Conservation (phyloP, 805 yeast species). For the Barnettozyma salicaria region DNA sequence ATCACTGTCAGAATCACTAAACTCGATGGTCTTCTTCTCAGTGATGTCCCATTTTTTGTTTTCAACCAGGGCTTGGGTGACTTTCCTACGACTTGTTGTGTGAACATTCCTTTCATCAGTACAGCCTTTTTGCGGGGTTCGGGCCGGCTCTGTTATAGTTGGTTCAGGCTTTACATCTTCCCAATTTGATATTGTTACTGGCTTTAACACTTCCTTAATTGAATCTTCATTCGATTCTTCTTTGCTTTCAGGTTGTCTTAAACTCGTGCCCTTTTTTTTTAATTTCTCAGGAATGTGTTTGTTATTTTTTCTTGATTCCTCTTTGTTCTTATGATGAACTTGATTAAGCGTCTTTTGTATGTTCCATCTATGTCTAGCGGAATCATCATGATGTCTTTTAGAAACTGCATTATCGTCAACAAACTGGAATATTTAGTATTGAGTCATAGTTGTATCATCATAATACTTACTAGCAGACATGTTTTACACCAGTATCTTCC, state of each 20-base stretch:
- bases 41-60: slow-evolving; percentile 25
- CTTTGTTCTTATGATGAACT: slow-evolving; percentile 7
- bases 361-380: slow-evolving; percentile 4
- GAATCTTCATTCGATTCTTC: too few species aligned
- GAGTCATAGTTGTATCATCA: too few species aligned
- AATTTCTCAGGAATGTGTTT: too few species aligned
- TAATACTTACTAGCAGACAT: slow-evolving; percentile 6
- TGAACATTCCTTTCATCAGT: not conserved
- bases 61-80: slow-evolving; percentile 18
- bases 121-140: too few species aligned
- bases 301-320: not conserved
- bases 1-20: slow-evolving; percentile 16
- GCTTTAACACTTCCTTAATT: too few species aligned
- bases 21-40: slow-evolving; percentile 13
- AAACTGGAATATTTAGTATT: slow-evolving; percentile 2
- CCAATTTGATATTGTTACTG: too few species aligned
- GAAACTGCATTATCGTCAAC: slow-evolving; percentile 8
- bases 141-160: too few species aligned
- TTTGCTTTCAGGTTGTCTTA: not conserved
- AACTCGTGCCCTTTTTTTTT: not conserved
- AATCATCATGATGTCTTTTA: slow-evolving; percentile 6
- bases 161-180: too few species aligned
- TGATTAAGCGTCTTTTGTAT: slow-evolving; percentile 1
- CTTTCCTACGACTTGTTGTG: not conserved
- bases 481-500: slow-evolving; percentile 10